A percentile compares a stretch with the other conserved stretches of the same genome.
Evolutionary conservation across 768 basidiomycete genomes (phyloP).

Genomic region (Serendipita sp.): DNA sequence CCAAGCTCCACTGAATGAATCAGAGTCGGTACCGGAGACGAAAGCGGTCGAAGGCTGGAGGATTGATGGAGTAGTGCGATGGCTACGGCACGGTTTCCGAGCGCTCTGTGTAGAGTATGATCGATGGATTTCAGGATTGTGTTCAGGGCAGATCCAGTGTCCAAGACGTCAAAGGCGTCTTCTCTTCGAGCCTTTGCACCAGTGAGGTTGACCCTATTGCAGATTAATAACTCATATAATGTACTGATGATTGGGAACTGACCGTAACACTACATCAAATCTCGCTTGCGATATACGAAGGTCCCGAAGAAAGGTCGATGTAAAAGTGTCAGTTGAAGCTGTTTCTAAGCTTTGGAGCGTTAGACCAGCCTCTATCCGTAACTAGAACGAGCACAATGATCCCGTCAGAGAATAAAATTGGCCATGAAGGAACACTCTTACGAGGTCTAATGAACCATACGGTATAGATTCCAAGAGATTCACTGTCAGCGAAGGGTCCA

Average conservation of each 20-base stretch:
- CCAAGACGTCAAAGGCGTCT: constrained; percentile 28
- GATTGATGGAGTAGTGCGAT: constrained; percentile 33
- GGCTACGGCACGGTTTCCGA: constrained; percentile 55
- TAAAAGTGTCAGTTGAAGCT: constrained; percentile 43
- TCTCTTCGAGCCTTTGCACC: constrained; percentile 25
- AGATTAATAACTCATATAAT: neutral
- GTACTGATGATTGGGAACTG: constrained; percentile 12
- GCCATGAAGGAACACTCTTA: constrained; percentile 19
- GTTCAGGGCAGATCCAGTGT: constrained; percentile 41
- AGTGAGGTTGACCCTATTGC: constrained; percentile 37
- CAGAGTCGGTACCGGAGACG: constrained; percentile 35
- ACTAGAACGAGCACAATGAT: constrained; percentile 24
- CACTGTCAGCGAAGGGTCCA: constrained; percentile 58
- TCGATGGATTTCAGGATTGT: constrained; percentile 39
- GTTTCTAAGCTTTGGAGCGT: constrained; percentile 51
- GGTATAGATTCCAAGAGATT: constrained; percentile 70
- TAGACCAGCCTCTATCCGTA: constrained; percentile 54
- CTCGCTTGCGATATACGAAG: constrained; percentile 42
- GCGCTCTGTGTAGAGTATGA: constrained; percentile 35
- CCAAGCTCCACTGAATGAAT: constrained; percentile 47
- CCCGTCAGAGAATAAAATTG: neutral
- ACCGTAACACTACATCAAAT: constrained; percentile 63
- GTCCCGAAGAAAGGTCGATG: constrained; percentile 56
- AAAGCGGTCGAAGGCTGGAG: constrained; percentile 7
- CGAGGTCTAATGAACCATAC: constrained; percentile 58